Evolutionary conservation across 2,329 filamentous ascomycete genomes (phyloP), one percentile per base, ranked within the genome.

Genomic region (Lachnum nothofagi): DNA sequence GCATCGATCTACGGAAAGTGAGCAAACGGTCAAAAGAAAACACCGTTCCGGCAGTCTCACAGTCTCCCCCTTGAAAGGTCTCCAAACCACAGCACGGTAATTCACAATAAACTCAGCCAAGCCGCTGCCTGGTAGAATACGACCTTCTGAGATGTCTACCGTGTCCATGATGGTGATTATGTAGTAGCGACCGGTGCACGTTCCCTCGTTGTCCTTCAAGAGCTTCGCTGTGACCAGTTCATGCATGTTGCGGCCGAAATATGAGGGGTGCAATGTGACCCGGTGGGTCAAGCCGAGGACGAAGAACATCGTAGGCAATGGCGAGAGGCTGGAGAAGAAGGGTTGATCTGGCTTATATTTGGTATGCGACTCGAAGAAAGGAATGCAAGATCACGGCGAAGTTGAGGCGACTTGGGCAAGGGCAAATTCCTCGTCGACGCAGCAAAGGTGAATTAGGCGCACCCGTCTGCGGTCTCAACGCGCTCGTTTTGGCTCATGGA

Each of bases 111-210:
- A 98, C 70, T 96, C 89, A 17, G 93, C 91, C 59, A 94, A 78
- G 8, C 91, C 93, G 54, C 86, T 95, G 7, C 91, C 88, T 3
- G 93, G 91, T 48, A 96, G 79, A 54, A 98, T 91, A 60, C 89
- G 85, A 10, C 91, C 91, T 65, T 95, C 90, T 14, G 89, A 94
- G 63, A 97, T 91, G 60, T 96, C 88, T 63, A 94, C 91, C 42
- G 91, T 88, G 69, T 96, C 91, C 82, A 98, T 91, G 63, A 98
- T 94, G 65, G 90, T 93, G 62, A 98, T 93, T 65, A 98, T 94
- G 70, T 93, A 97, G 75, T 95, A 96, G 67, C 88, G 89, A 50
- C 93, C 93, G 3, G 90, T 93, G 70, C 91, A 96, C 35, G 88
- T 91, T 20, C 93, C 93, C 72, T 98, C 93, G 54, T 96, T 89